Evolutionary conservation across 2,329 filamentous ascomycete species (phyloP).

Genomic region (Arthrobotrys pseudoclavata): DNA sequence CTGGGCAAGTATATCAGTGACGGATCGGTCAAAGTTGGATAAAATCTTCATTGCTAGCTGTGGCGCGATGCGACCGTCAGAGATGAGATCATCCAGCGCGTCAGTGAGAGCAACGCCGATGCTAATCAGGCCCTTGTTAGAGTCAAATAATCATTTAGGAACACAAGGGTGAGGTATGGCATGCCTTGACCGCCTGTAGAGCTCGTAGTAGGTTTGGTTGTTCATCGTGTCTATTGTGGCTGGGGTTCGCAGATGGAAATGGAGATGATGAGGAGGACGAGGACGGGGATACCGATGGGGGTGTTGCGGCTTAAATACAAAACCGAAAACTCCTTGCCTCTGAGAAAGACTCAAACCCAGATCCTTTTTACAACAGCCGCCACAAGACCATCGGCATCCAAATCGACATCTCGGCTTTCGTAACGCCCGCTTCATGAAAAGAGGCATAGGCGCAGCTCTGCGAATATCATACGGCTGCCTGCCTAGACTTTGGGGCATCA

Average conservation of each 20-base stretch:
- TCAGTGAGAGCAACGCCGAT: constrained; percentile 94
- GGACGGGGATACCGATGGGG: not conserved
- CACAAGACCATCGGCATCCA: not conserved
- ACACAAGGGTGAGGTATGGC: constrained; percentile 54
- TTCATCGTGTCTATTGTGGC: constrained; percentile 66
- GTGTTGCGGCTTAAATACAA: constrained; percentile 13
- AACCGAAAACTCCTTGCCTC: not conserved
- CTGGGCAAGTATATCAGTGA: constrained; percentile 90
- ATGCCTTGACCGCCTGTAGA: constrained; percentile 98
- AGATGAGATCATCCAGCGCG: constrained; percentile 96
- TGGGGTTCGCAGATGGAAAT: not conserved
- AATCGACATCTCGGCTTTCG: not conserved
- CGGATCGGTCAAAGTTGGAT: constrained; percentile 91
- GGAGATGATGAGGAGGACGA: not conserved
- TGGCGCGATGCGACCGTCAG: constrained; percentile 92
- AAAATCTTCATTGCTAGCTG: constrained; percentile 99
- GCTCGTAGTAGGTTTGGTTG: constrained; percentile 81
- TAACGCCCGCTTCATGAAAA: constrained; percentile 3
- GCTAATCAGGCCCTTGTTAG: constrained; percentile 69
- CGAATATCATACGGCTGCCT: not conserved
- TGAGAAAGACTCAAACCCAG: not conserved
- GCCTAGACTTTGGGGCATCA: not conserved
- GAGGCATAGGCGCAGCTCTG: not conserved
- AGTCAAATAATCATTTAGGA: constrained; percentile 33
- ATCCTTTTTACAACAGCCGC: not conserved